Conservation (phyloP, 345 rosid genomes). For the Citrus maxima region DNA sequence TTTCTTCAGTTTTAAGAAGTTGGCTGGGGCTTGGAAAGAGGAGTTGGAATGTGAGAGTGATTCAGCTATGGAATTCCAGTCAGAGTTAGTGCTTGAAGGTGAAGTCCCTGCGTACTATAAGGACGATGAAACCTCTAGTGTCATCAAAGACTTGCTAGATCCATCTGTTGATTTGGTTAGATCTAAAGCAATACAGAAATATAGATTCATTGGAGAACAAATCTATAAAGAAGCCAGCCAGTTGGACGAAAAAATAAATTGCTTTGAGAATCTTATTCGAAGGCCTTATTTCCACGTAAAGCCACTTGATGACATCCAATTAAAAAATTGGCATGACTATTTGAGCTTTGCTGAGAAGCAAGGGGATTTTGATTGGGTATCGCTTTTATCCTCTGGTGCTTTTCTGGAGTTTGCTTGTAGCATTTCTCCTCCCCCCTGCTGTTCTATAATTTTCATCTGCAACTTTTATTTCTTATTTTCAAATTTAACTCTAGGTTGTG, state of each 20-base stretch:
- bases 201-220: constrained; percentile 53
- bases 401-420: constrained; percentile 2
- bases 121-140: constrained; percentile 43
- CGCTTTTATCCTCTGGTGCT: constrained; percentile 17
- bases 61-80: constrained; percentile 26
- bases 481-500: constrained; percentile 46
- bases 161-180: constrained; percentile 47
- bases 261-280: constrained; percentile 59
- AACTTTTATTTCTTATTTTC: not conserved
- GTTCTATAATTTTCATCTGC: constrained; percentile 4
- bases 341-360: constrained; percentile 70
- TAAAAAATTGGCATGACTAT: constrained; percentile 85
- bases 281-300: constrained; percentile 82
- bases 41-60: constrained; percentile 39
- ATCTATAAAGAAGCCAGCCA: constrained; percentile 47
- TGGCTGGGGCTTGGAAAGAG: constrained; percentile 56
- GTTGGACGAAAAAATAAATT: constrained; percentile 47
- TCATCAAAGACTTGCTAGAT: constrained; percentile 56
- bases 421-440: not conserved
- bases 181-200: constrained; percentile 55
- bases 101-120: constrained; percentile 37
- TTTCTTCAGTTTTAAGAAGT: constrained; percentile 67
- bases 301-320: constrained; percentile 53
- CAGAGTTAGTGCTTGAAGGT: constrained; percentile 39
- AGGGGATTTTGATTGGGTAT: constrained; percentile 94